These are phyloP conservation scores for Vitis riparia DNA, from an alignment of 164 flowering plant genomes.

Conservation along the genomic window DNA sequence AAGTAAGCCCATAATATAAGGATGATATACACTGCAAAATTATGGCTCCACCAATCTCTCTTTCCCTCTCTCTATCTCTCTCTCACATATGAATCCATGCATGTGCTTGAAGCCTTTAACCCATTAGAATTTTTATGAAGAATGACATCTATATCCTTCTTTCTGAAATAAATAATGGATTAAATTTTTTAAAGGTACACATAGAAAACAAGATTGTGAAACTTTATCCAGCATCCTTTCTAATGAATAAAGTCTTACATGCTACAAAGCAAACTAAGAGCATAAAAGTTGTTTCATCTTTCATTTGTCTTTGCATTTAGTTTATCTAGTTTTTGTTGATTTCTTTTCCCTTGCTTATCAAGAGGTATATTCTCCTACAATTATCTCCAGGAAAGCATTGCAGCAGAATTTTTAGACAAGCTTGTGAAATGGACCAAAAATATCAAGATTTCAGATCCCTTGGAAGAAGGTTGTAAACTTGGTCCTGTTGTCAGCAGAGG, in stretches of 20 bases:
- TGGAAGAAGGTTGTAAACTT: conserved; percentile 94
- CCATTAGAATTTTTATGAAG: not conserved
- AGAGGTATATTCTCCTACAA: not conserved
- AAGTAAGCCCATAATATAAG: too few species aligned
- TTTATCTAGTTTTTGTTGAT: too few species aligned
- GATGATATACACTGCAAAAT: too few species aligned
- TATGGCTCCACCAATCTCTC: too few species aligned
- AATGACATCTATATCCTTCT: not conserved
- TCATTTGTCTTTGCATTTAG: too few species aligned
- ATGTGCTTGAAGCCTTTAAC: too few species aligned
- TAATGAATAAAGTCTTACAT: not conserved
- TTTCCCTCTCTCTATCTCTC: too few species aligned
- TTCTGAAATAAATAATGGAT: not conserved
- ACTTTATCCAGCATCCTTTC: not conserved
- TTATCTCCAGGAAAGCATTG: conserved; percentile 77
- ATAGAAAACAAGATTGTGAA: too few species aligned
- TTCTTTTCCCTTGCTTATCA: not conserved
- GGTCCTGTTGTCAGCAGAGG: conserved; percentile 92
- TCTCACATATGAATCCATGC: too few species aligned
- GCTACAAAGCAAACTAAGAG: not conserved
- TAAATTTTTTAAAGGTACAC: too few species aligned
- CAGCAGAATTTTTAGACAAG: conserved; percentile 63
- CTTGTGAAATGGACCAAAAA: conserved; percentile 74
- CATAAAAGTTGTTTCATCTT: too few species aligned
- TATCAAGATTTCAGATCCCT: conserved; percentile 90